A percentile compares a stretch with the other conserved stretches of the same genome.
phyloP scores from a whole-genome alignment of 2,329 filamentous ascomycete genomes.

The Acrocalymma vagum region DNA sequence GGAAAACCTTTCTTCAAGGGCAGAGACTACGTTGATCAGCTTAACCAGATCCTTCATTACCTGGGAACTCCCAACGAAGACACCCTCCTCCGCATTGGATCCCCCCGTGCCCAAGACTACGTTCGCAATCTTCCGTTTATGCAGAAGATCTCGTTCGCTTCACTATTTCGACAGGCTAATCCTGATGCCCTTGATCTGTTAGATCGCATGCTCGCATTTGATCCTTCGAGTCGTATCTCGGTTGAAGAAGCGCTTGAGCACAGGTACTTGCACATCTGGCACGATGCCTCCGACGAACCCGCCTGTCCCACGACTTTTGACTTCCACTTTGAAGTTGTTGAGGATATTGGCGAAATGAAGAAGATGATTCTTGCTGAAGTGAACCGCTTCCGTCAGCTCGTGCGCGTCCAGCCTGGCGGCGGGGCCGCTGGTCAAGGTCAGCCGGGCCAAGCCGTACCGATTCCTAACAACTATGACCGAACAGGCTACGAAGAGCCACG shows the following conservation, averaged over 20 bases:
- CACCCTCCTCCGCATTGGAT: conserved; percentile 91
- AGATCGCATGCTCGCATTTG: conserved; percentile 97
- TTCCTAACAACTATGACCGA: conserved; percentile 67
- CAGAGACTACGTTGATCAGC: conserved; percentile 97
- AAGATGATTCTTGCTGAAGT: conserved; percentile 98
- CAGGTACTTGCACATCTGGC: conserved; percentile 97
- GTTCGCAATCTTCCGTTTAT: conserved; percentile 95
- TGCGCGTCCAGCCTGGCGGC: conserved; percentile 51
- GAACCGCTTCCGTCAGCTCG: conserved; percentile 76
- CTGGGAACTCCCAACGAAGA: conserved; percentile 96
- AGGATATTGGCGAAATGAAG: conserved; percentile 94
- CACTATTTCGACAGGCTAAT: conserved; percentile 92
- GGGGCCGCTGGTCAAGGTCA: conserved; percentile 43
- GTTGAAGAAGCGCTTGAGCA: conserved; percentile 97
- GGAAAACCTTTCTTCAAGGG: conserved; percentile 99
- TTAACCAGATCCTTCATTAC: conserved; percentile 99
- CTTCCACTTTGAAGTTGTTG: conserved; percentile 97
- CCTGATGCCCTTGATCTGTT: conserved; percentile 94
- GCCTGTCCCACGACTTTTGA: conserved; percentile 94
- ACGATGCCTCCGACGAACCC: conserved; percentile 95
- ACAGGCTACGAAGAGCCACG: conserved; percentile 68
- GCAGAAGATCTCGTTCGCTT: conserved; percentile 89
- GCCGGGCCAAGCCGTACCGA: conserved; percentile 62
- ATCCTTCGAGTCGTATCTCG: conserved; percentile 89
- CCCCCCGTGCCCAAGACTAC: conserved; percentile 95